Evolutionary conservation across 192 early-diverging fungal genomes (phyloP).

Genomic region (Funneliformis mosseae): DNA sequence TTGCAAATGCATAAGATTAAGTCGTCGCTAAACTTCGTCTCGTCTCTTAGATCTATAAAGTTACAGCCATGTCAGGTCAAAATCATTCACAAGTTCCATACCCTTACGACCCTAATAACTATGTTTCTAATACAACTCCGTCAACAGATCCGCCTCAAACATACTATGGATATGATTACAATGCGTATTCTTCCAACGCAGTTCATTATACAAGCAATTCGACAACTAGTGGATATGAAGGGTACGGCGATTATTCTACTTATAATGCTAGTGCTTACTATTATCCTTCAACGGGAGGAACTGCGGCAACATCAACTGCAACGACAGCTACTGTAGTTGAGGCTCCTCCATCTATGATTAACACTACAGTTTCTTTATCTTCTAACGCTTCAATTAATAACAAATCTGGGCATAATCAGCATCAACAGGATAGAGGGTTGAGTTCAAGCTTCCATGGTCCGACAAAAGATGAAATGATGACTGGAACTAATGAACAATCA

Average conservation of each 20-base stretch:
- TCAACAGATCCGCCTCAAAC: slow-evolving; percentile 1
- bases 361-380: not conserved
- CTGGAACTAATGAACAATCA: not conserved
- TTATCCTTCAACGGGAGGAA: not conserved
- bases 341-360: slow-evolving; percentile 22
- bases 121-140: not conserved
- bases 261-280: slow-evolving; percentile 15
- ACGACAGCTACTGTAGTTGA: slow-evolving; percentile 25
- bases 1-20: not conserved
- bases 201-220: not conserved
- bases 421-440: slow-evolving; percentile 6
- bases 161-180: slow-evolving; percentile 24
- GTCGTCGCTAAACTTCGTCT: too few species aligned
- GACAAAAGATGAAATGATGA: slow-evolving; percentile 11
- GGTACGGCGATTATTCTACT: not conserved
- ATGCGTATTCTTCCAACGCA: not conserved
- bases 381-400: slow-evolving; percentile 2
- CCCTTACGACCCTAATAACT: not conserved
- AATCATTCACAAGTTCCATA: slow-evolving; percentile 1
- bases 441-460: not conserved
- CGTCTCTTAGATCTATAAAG: not conserved
- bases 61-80: slow-evolving; percentile 1
- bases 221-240: not conserved
- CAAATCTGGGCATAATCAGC: slow-evolving; percentile 4
- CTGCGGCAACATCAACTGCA: not conserved